Percentiles rank a stretch among this genome's conserved stretches.
phyloP scores from a whole-genome alignment of 176 grass and related monocot genomes.

The Areca catechu region DNA sequence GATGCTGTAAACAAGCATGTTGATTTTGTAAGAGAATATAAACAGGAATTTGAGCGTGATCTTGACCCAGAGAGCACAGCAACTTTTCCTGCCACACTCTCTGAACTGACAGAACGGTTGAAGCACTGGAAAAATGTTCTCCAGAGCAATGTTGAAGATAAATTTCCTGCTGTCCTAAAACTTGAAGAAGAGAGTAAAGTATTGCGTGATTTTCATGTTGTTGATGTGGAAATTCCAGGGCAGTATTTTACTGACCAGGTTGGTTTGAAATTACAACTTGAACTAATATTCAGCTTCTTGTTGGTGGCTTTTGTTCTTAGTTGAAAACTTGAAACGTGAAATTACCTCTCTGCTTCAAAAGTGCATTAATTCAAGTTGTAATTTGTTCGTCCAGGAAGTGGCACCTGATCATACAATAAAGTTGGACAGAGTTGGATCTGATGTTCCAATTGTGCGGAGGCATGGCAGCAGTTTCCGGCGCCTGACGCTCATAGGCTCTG shows the following conservation, averaged over 20 bases:
- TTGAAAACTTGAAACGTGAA: not conserved
- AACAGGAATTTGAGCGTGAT: slow-evolving; percentile 92
- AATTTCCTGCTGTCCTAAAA: slow-evolving; percentile 91
- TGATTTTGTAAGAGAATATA: slow-evolving; percentile 99
- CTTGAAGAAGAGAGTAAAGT: slow-evolving; percentile 98
- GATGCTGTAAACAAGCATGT: slow-evolving; percentile 99
- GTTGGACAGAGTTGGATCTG: slow-evolving; percentile 89
- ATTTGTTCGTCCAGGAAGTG: slow-evolving; percentile 56
- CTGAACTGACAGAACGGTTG: slow-evolving; percentile 83
- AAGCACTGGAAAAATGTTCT: slow-evolving; percentile 99
- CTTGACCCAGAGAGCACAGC: slow-evolving; percentile 93
- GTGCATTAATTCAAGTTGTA: not conserved
- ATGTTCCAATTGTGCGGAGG: slow-evolving; percentile 96
- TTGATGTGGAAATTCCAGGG: slow-evolving; percentile 90
- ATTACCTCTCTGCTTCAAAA: not conserved
- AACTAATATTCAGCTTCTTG: too few relatives aligned
- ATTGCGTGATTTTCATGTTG: slow-evolving; percentile 87
- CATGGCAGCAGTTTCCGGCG: slow-evolving; percentile 94
- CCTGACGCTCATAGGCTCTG: slow-evolving; percentile 91
- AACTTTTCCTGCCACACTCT: slow-evolving; percentile 82
- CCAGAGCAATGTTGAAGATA: slow-evolving; percentile 96
- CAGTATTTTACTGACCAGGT: slow-evolving; percentile 99
- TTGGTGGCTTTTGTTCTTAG: too few relatives aligned
- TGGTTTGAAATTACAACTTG: slow-evolving; percentile 3
- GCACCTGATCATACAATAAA: slow-evolving; percentile 96